These are phyloP conservation scores for Clonostachys rhizophaga DNA, from an alignment of 2,329 filamentous ascomycete genomes.

Conservation along the genomic window DNA sequence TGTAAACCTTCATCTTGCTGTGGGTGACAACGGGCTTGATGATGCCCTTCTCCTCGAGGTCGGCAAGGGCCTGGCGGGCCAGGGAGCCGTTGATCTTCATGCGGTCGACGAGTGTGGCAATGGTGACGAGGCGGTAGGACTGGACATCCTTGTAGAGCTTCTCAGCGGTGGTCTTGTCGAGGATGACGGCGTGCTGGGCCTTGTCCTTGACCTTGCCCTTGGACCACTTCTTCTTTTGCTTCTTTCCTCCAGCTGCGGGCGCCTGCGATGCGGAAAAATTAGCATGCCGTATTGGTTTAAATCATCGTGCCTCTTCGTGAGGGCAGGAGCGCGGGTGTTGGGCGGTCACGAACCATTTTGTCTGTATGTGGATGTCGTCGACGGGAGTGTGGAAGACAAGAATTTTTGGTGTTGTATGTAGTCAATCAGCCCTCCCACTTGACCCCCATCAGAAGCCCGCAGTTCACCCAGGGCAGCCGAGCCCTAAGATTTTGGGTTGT, in stretches of 20 bases:
- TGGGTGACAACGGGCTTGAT: slow-evolving; percentile 98
- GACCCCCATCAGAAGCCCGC: slow-evolving; percentile 12
- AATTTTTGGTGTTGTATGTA: slow-evolving; percentile 16
- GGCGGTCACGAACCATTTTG: slow-evolving; percentile 33
- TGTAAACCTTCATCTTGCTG: slow-evolving; percentile 99
- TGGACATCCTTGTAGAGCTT: slow-evolving; percentile 99
- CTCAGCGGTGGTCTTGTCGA: slow-evolving; percentile 96
- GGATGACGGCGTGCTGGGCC: slow-evolving; percentile 98
- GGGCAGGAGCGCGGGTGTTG: background rate
- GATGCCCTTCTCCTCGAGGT: slow-evolving; percentile 95
- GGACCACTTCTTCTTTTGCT: slow-evolving; percentile 49
- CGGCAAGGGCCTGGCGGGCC: slow-evolving; percentile 81
- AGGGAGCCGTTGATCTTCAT: slow-evolving; percentile 99
- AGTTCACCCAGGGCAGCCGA: slow-evolving; percentile 32
- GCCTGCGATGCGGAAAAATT: slow-evolving; percentile 19
- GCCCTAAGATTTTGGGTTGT: slow-evolving; percentile 28
- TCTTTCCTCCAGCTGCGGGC: slow-evolving; percentile 41
- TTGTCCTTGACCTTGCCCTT: slow-evolving; percentile 94
- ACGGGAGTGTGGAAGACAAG: slow-evolving; percentile 25
- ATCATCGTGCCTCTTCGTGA: slow-evolving; percentile 4
- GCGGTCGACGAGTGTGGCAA: slow-evolving; percentile 97
- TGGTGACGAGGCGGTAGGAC: slow-evolving; percentile 98
- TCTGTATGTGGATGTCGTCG: slow-evolving; percentile 33
- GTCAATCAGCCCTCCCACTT: slow-evolving; percentile 17
- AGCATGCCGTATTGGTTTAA: background rate